Conservation (phyloP, 305 asterid species). For the Rubia tinctorum region DNA sequence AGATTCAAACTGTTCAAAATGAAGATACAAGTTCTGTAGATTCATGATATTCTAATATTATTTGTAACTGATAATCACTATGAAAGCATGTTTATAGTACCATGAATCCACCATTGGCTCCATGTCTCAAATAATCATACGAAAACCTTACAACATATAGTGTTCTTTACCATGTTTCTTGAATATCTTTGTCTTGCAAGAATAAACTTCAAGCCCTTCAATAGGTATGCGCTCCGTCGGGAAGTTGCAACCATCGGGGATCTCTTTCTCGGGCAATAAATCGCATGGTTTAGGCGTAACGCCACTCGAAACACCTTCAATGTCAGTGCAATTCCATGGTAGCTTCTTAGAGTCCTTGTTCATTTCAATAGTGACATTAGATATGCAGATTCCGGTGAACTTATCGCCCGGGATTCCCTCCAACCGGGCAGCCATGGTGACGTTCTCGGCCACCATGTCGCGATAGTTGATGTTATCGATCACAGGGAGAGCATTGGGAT, state of each 20-base stretch:
- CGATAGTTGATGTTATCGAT: constrained; percentile 73
- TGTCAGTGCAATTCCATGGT: constrained; percentile 79
- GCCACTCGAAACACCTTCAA: constrained; percentile 67
- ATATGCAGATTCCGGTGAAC: constrained; percentile 73
- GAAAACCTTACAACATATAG: constrained; percentile 26
- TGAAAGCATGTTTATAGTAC: not conserved
- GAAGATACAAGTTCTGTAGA: too few species aligned
- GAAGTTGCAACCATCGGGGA: constrained; percentile 42
- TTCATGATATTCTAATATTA: not conserved
- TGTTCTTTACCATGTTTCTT: constrained; percentile 18
- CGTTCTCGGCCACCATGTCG: constrained; percentile 85
- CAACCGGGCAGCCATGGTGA: constrained; percentile 72
- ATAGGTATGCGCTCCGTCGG: constrained; percentile 56
- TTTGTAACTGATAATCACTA: not conserved
- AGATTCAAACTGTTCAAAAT: too few species aligned
- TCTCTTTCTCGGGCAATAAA: constrained; percentile 40
- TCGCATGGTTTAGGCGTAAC: constrained; percentile 77
- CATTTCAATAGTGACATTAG: constrained; percentile 71
- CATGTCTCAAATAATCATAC: not conserved
- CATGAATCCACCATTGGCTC: not conserved
- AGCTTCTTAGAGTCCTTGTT: constrained; percentile 56
- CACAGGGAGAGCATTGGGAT: constrained; percentile 76
- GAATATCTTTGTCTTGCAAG: constrained; percentile 44
- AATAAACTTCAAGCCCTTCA: constrained; percentile 50
- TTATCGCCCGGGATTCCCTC: constrained; percentile 70